Evolutionary conservation across 2,329 filamentous ascomycete species (phyloP).

Genomic region (Ilyonectria robusta): DNA sequence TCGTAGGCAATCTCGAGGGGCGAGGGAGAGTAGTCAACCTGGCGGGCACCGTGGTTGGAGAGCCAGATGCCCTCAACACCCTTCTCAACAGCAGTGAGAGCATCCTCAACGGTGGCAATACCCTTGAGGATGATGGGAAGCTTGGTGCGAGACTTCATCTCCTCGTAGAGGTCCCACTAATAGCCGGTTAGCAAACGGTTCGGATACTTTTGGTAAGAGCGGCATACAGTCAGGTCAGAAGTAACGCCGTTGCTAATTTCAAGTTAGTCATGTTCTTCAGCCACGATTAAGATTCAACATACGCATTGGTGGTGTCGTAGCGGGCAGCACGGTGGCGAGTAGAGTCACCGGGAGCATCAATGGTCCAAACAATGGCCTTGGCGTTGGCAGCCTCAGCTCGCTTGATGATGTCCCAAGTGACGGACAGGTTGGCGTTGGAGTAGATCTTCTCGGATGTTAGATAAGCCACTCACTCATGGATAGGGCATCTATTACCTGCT

Average conservation of each 20-base stretch:
- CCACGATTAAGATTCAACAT: neutral
- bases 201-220: neutral
- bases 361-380: slow-evolving; percentile 57
- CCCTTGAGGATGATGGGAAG: slow-evolving; percentile 57
- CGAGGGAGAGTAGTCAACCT: slow-evolving; percentile 53
- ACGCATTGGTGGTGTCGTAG: slow-evolving; percentile 46
- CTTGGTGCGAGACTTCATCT: slow-evolving; percentile 50
- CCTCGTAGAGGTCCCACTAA: slow-evolving; percentile 46
- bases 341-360: slow-evolving; percentile 48
- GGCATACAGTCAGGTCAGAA: slow-evolving; percentile 40
- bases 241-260: slow-evolving; percentile 38
- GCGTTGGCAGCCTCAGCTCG: slow-evolving; percentile 52
- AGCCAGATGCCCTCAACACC: slow-evolving; percentile 56
- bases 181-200: neutral
- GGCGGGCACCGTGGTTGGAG: slow-evolving; percentile 59
- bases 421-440: slow-evolving; percentile 51
- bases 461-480: neutral
- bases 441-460: slow-evolving; percentile 42
- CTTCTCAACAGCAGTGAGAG: slow-evolving; percentile 50
- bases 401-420: slow-evolving; percentile 51
- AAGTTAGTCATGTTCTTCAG: slow-evolving; percentile 9
- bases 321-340: slow-evolving; percentile 45
- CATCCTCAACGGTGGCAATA: slow-evolving; percentile 56
- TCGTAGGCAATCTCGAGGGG: slow-evolving; percentile 47
- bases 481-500: slow-evolving; percentile 44